Evolutionary conservation across 768 basidiomycete genomes (phyloP), one percentile per base, ranked within the genome.

Genomic region (Leccinum longicurvipes): DNA sequence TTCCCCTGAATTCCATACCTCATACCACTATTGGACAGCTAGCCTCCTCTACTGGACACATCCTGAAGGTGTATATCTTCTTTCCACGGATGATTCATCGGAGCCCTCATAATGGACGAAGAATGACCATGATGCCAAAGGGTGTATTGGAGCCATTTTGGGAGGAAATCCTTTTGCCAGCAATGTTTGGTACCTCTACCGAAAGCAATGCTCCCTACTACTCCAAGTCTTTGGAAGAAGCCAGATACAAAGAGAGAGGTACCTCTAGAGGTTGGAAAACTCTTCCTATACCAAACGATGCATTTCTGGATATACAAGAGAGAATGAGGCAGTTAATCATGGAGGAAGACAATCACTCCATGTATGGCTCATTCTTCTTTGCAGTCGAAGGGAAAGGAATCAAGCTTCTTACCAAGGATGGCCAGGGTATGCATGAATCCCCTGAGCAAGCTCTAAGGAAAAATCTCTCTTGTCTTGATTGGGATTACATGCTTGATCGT

Each of bases 281-380:
- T 0, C 4, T 50, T 2, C 42, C 56, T 1, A 23, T 58, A 2
- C 46, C 55, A 3, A 42, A 50, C 7, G 7, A n/a, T 1, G 36
- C 21, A 6, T 46, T 60, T 3, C 17, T 32, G 2, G 19, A 60
- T 12, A 31, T 31, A 31, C 29, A 31, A 12, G 29, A 31, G 29
- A 31, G 29, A 31, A 32, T 60, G 12, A 14, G 36, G 31, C 10
- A 45, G 3, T 19, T 34, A 0, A 60, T 60, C 14, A 2, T 25
- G 0, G 41, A 50, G 10, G 6, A 50, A 1, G 12, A 5, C 2
- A 24, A 17, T 6, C 12, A 9, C 1, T 23, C 19, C 0, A 49
- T 55, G 8, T 65, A 49, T 58, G 56, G 55, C 0, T 63, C 57
- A 0, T 64, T 59, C 3, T 64, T 61, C 25, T 64, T 64, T 23